Conservation (phyloP, 306 rosid genomes). For the Dryas alaskensis region DNA sequence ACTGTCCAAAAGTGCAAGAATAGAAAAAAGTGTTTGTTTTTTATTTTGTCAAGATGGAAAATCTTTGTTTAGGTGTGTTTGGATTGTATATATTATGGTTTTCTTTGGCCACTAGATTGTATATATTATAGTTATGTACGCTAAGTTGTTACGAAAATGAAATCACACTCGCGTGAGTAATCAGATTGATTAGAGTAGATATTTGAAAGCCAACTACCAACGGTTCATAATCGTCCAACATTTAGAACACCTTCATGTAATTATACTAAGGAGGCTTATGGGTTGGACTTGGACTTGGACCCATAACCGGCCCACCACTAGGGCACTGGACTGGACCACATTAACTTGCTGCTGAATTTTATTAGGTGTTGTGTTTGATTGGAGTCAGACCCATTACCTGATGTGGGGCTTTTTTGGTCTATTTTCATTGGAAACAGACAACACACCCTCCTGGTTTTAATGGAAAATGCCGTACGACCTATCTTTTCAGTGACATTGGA, state of each 20-base stretch:
- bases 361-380: conserved; percentile 23
- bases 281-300: background rate
- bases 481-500: conserved; percentile 30
- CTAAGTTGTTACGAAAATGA: background rate
- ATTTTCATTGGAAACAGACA: conserved; percentile 33
- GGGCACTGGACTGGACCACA: conserved; percentile 14
- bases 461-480: conserved; percentile 45
- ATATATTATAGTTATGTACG: background rate
- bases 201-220: no score
- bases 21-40: background rate
- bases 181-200: no score
- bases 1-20: conserved; percentile 6
- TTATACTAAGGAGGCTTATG: background rate
- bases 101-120: background rate
- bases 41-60: background rate
- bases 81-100: background rate
- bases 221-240: no score
- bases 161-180: no score
- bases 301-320: background rate
- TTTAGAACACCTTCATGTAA: no score
- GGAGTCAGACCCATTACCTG: conserved; percentile 39
- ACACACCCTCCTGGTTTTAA: conserved; percentile 34
- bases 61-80: background rate
- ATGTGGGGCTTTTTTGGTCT: conserved; percentile 31
- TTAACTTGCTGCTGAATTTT: conserved; percentile 26